Conservation (phyloP, 2,329 filamentous ascomycete genomes). For the Talaromyces sp. region DNA sequence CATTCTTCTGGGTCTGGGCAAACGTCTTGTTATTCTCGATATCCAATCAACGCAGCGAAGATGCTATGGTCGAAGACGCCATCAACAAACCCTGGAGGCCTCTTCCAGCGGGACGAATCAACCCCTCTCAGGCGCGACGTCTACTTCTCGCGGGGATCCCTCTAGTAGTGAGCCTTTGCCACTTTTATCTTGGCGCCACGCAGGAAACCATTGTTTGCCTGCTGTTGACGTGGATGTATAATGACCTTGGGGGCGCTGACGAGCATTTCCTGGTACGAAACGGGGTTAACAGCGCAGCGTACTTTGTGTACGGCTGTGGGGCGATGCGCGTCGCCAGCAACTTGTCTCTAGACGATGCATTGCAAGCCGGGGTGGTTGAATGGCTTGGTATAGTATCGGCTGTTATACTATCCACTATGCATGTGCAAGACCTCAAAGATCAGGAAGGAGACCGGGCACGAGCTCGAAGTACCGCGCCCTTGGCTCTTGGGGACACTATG, state of each 20-base stretch:
- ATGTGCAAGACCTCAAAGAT: constrained; percentile 37
- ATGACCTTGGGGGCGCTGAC: constrained; percentile 32
- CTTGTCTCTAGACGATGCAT: neutral
- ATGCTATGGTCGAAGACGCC: constrained; percentile 32
- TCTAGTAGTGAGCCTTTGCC: constrained; percentile 16
- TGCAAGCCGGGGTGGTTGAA: constrained; percentile 1
- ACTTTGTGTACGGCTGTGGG: neutral
- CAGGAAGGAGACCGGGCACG: constrained; percentile 24
- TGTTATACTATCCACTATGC: constrained; percentile 33
- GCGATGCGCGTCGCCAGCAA: neutral
- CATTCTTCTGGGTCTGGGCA: constrained; percentile 22
- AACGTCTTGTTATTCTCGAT: constrained; percentile 34
- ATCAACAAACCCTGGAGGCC: constrained; percentile 40
- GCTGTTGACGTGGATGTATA: constrained; percentile 37
- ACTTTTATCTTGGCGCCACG: constrained; percentile 16
- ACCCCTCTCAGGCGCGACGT: constrained; percentile 12
- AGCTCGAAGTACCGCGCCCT: constrained; percentile 21
- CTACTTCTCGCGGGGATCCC: constrained; percentile 22
- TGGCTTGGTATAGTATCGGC: constrained; percentile 28
- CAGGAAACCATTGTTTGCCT: constrained; percentile 26
- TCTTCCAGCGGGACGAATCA: constrained; percentile 24
- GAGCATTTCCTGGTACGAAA: constrained; percentile 10
- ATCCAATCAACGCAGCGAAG: constrained; percentile 34
- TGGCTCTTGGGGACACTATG: constrained; percentile 23
- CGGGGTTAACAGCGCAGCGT: neutral